Evolutionary conservation across 306 rosid genomes (phyloP), one percentile per base, ranked within the genome.

Genomic region (Pueraria montana): DNA sequence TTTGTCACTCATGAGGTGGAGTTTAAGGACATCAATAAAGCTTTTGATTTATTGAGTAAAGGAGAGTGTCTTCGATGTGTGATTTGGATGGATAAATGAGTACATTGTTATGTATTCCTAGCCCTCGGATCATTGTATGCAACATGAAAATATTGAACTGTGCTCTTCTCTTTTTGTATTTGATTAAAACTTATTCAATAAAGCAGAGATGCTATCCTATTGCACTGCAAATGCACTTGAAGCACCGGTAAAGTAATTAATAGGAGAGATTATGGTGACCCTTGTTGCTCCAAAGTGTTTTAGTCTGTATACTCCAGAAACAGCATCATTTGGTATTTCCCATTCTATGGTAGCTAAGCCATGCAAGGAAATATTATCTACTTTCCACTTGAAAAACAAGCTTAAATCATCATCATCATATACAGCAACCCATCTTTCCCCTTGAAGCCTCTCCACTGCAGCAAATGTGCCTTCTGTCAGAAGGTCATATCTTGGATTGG

Each of bases 391-490:
- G 84, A 91, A 91, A 83, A 66, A 79, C 84, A 95, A 84, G 85
- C 89, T 81, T 70, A 93, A 85, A 72, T 93, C 98, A 42, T 95
- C 98, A 11, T 91, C 98, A 71, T 93, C 97, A 10, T 88, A 85
- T 59, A 20, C 88, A 4, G 93, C 21, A 62, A 77, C 74, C 97
- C 98, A 93, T 32, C 77, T 83, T 76, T 86, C 65, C 40, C 80
- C 89, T 58, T 84, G 90, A n/a, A 88, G 92, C 84, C 84, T 80
- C 85, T 95, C 97, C 11, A 91, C 97, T 1, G 69, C 78, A 11
- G 97, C 91, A 80, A 73, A 90, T n/a, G 96, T 90, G 32, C 98
- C 98, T 89, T 90, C 98, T 18, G 88, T 95, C 49, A 95, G 65
- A 16, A 91, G 87, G 80, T 95, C 95, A 42, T 87, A 82, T 76